Percentiles rank a stretch among this genome's conserved stretches.
phyloP scores from a whole-genome alignment of 208 protist species.

The Leishmania amazonensis region DNA sequence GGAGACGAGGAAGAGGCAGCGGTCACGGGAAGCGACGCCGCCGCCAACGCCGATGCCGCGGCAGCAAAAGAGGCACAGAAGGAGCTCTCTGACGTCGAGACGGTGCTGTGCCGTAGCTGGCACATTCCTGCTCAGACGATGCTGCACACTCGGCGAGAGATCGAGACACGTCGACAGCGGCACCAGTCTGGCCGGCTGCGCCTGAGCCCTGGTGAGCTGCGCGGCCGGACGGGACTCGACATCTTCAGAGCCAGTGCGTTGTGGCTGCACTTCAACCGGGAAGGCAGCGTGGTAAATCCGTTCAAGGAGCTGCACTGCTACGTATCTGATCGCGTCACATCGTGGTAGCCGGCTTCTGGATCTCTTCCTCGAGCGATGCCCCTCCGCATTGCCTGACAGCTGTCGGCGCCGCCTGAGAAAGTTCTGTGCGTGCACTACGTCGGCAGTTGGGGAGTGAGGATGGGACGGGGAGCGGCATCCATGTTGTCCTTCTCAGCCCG shows the following conservation, averaged over 20 bases:
- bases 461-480: no score
- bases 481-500: not conserved
- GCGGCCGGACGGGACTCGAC: constrained; percentile 62
- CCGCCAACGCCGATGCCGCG: constrained; percentile 9
- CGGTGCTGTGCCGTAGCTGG: constrained; percentile 42
- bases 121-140: constrained; percentile 60
- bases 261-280: constrained; percentile 52
- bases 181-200: constrained; percentile 25
- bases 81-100: constrained; percentile 23
- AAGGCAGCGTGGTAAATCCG: constrained; percentile 44
- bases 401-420: not conserved
- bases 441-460: not conserved
- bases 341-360: not conserved
- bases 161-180: constrained; percentile 26
- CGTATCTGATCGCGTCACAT: constrained; percentile 8
- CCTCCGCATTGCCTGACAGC: not conserved
- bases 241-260: constrained; percentile 79
- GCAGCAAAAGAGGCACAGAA: not conserved
- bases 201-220: constrained; percentile 65
- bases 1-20: not conserved
- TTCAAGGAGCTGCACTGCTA: constrained; percentile 39
- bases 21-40: constrained; percentile 18
- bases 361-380: not conserved
- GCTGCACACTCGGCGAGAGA: constrained; percentile 34
- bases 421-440: not conserved